Percentiles rank a stretch among this genome's conserved stretches.
Conservation (phyloP, 495 filamentous ascomycete genomes). For the Xylaria palmicola region DNA sequence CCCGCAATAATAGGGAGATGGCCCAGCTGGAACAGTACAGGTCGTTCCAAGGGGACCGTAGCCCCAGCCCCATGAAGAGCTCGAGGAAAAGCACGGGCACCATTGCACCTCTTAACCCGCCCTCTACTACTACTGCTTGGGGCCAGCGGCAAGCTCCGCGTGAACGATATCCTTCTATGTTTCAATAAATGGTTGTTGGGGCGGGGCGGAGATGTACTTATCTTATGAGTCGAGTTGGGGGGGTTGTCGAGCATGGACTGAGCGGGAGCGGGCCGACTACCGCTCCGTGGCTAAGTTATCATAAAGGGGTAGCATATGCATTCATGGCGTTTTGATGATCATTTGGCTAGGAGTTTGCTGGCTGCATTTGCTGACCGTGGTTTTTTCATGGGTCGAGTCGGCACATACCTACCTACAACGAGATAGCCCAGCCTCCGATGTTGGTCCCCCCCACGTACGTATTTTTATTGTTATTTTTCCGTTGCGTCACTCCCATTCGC, state of each 20-base stretch:
- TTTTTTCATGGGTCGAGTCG: background rate
- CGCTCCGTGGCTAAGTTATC: background rate
- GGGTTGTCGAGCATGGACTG: background rate
- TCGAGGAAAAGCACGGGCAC: constrained; percentile 27
- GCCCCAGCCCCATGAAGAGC: constrained; percentile 26
- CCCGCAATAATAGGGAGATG: constrained; percentile 55
- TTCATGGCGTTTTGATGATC: constrained; percentile 8
- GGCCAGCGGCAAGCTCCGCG: constrained; percentile 16
- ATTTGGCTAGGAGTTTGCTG: constrained; percentile 4
- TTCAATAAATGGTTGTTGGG: constrained; percentile 1
- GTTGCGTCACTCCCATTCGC: background rate
- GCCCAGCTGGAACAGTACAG: constrained; percentile 48
- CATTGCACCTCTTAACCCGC: constrained; percentile 15
- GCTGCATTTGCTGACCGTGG: background rate
- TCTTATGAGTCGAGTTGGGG: constrained; percentile 1
- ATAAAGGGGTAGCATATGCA: constrained; percentile 6
- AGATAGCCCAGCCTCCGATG: background rate
- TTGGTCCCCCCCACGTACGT: background rate
- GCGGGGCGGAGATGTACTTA: background rate
- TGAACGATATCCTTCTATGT: constrained; percentile 25
- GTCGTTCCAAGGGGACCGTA: constrained; percentile 24
- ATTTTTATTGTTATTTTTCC: background rate
- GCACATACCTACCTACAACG: background rate
- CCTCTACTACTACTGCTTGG: constrained; percentile 14
- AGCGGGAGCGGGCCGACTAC: background rate